These are phyloP conservation scores for Vitis vinifera DNA, from an alignment of 164 flowering plant species.

Conservation along the genomic window DNA sequence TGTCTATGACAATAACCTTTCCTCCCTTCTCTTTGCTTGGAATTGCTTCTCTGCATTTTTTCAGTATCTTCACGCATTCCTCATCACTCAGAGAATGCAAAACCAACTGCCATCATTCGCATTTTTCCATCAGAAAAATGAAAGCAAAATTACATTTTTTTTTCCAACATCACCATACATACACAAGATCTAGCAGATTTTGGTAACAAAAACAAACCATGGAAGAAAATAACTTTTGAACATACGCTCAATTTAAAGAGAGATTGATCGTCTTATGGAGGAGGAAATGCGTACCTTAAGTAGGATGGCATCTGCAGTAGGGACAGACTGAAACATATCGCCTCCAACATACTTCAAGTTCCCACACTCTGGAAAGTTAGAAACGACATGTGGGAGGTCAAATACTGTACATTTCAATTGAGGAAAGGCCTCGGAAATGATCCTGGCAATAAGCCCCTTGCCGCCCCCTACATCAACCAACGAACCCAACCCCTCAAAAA, in stretches of 20 bases:
- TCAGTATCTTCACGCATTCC: constrained; percentile 39
- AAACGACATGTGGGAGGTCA: constrained; percentile 23
- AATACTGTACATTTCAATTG: constrained; percentile 23
- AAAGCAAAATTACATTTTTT: not conserved
- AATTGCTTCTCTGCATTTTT: constrained; percentile 40
- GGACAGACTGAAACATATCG: constrained; percentile 26
- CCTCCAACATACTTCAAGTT: constrained; percentile 26
- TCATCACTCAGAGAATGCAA: constrained; percentile 42
- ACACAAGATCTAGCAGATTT: not conserved
- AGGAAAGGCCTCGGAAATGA: constrained; percentile 22
- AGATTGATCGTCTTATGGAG: too few relatives aligned
- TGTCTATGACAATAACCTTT: constrained; percentile 48
- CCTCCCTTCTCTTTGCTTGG: constrained; percentile 35
- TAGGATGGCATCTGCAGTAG: constrained; percentile 25
- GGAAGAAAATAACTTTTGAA: too few relatives aligned
- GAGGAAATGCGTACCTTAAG: constrained; percentile 20
- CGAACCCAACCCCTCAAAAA: constrained; percentile 21
- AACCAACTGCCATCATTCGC: constrained; percentile 25
- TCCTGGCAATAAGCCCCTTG: constrained; percentile 12
- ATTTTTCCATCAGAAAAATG: not conserved
- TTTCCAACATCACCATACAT: not conserved
- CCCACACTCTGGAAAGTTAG: not conserved
- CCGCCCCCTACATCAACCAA: constrained; percentile 33
- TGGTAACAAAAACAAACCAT: too few relatives aligned
- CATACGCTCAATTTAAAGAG: too few relatives aligned